phyloP scores from a whole-genome alignment of 2,329 filamentous ascomycete genomes.

The Claviceps monticola region DNA sequence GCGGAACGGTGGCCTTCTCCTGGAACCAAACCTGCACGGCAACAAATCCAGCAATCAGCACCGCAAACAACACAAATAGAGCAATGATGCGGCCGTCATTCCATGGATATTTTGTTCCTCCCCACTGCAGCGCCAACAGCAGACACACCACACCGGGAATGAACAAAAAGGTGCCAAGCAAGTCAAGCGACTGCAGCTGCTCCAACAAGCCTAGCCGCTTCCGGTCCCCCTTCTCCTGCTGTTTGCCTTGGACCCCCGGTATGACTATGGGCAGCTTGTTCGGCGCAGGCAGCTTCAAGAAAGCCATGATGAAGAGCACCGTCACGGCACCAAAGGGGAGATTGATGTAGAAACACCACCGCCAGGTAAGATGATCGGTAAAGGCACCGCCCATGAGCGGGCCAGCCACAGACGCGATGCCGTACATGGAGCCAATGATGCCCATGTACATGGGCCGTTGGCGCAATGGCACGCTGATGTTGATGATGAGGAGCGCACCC shows the following conservation, averaged over 20 bases:
- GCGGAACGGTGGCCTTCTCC: constrained; percentile 6
- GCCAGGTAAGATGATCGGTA: constrained; percentile 22
- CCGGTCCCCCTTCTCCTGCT: neutral
- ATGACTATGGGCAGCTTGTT: too few species aligned
- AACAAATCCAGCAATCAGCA: constrained; percentile 14
- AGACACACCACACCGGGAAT: constrained; percentile 28
- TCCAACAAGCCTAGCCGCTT: constrained; percentile 5
- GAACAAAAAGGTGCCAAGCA: constrained; percentile 18
- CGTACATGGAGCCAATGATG: constrained; percentile 27
- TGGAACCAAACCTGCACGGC: constrained; percentile 20
- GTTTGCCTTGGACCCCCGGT: constrained; percentile 2
- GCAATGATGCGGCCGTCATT: constrained; percentile 5
- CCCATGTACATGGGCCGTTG: constrained; percentile 24
- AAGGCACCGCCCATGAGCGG: constrained; percentile 22
- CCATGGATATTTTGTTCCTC: constrained; percentile 22
- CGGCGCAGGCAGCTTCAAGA: constrained; percentile 5
- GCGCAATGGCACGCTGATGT: constrained; percentile 21
- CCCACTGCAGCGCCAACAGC: constrained; percentile 37
- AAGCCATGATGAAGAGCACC: constrained; percentile 17
- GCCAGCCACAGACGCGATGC: constrained; percentile 26
- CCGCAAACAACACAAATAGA: constrained; percentile 5
- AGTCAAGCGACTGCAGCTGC: constrained; percentile 6
- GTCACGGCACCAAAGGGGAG: constrained; percentile 23
- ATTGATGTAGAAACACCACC: constrained; percentile 29
- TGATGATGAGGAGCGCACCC: constrained; percentile 28